Base-by-base conservation (phyloP, 1,139 yeast genomes). In the Suhomyces kunorum region DNA sequence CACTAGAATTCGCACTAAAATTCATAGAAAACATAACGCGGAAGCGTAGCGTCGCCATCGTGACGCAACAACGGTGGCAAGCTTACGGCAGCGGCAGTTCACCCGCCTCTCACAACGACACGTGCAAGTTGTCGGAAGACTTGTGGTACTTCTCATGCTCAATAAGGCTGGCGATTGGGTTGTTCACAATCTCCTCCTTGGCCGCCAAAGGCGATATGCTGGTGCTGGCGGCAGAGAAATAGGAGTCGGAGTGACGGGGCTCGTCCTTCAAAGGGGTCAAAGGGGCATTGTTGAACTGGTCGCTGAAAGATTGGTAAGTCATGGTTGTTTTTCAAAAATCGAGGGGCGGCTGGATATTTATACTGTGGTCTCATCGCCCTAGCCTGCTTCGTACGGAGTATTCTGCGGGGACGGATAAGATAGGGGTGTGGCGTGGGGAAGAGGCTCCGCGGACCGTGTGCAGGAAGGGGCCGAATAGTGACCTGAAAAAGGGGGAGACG, bases 101-200 rank as follows among this genome's bases (percentile, higher is more conserved):
- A 11, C 14, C 4, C 23, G 8, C 11, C 9, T 23, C 25, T 43
- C 47, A 61, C 50, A 61, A 59, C 9, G 66, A 61, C 31, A 64
- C 59, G 44, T 59, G 61, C 44, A 64, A 59, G 47, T 64, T 63
- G 46, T 64, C 70, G 9, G 64, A 56, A 6, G 65, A 60, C 44
- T 43, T 50, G 46, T 59, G 58, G 43, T 47, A 56, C 40, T 45
- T 47, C 34, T 59, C 61, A 13, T 40, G 36, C 37, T 61, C 58
- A 24, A 55, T 55, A 22, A 58, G 51, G 18, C 52, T 52, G 27
- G 47, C 46, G 38, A 50, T 47, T 25, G 49, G 48, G 25, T 49
- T 36, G 42, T 47, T 46, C 26, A 43, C 40, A 15, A 30, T 33
- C 14, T 46, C 51, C 12, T 32, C 37, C 26, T 36, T 41, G 25